Base-by-base conservation (phyloP, 225 moss, liverwort and hornwort genomes). In the Marchantia polymorpha region DNA sequence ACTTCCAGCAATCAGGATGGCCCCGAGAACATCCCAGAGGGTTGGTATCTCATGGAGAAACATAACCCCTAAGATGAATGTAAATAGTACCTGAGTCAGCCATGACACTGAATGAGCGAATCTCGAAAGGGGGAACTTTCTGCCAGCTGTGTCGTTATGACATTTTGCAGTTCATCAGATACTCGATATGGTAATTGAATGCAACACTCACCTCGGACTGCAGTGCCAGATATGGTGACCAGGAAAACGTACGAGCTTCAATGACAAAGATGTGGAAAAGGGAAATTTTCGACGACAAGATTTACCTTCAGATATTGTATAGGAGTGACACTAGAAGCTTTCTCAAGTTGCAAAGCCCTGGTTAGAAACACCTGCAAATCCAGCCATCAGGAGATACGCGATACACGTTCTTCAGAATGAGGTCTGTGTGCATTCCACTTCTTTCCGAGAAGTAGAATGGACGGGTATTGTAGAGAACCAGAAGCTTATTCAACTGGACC, bases 221-320 rank as follows among this genome's bases (percentile, higher is more conserved):
- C 20, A 4, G 60, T 19, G 23, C 19, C 60, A 23, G 23, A 23
- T 61, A 3, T 19, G 7, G 69, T 8, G 48, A 69, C 19, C 47
- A 49, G 46, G 48, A 69, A 69, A 69, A 0, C 8, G 20, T 23
- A 22, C 22, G 59, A 61, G 23, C 22, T 6, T 61, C 23, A 8
- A 61, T 9, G 64, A 47, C 3, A 39, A 31, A 12, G 39, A 39
- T 39, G 39, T 39, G 39, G 39, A 39, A 39, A 39, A 12, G 67
- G 30, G 67, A 29, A 31, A 6, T 61, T 58, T 58, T n/a, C 61
- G 23, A 61, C 16, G 23, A 59, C 59, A 59, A 17, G 29, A 29
- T 12, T 46, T 79, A 83, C 93, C 90, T 93, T 93, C 69, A 93
- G 84, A 83, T 93, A 91, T 52, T 93, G 93, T 19, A 91, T 79